These are phyloP conservation scores for Penicillium sp. DNA, from an alignment of 2,329 filamentous ascomycete species.

Conservation along the genomic window DNA sequence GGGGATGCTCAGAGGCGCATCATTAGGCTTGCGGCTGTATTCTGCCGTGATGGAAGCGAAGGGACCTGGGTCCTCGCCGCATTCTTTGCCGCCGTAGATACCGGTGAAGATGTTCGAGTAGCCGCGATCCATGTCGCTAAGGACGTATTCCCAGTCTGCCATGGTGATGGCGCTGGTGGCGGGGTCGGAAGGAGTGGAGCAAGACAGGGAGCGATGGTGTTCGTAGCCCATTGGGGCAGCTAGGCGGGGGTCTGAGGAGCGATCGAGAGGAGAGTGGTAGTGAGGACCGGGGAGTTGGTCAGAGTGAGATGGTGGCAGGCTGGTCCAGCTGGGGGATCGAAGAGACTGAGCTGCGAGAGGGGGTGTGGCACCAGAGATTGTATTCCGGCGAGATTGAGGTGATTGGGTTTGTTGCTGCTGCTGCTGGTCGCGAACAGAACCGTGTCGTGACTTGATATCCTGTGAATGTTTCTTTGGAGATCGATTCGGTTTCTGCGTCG, in stretches of 20 bases:
- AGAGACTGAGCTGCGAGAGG: constrained; percentile 28
- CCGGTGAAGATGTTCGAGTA: constrained; percentile 72
- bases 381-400: constrained; percentile 31
- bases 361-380: constrained; percentile 34
- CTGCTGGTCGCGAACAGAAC: constrained; percentile 23
- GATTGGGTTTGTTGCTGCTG: constrained; percentile 23
- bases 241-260: constrained; percentile 41
- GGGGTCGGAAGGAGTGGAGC: constrained; percentile 46
- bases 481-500: constrained; percentile 32
- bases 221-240: constrained; percentile 47
- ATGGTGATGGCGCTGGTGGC: constrained; percentile 53
- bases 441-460: constrained; percentile 37
- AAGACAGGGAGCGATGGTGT: constrained; percentile 35
- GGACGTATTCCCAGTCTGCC: constrained; percentile 78
- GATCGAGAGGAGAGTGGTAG: constrained; percentile 23
- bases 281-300: constrained; percentile 21
- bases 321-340: constrained; percentile 35
- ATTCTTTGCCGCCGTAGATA: constrained; percentile 49
- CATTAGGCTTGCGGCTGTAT: constrained; percentile 31
- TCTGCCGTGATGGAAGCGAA: constrained; percentile 38
- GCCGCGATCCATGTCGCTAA: constrained; percentile 77
- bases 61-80: constrained; percentile 37
- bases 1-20: constrained; percentile 16
- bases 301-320: constrained; percentile 24
- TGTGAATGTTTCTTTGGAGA: constrained; percentile 42